phyloP scores from a whole-genome alignment of 2,329 filamentous ascomycete species.

The Xylaria sp. region DNA sequence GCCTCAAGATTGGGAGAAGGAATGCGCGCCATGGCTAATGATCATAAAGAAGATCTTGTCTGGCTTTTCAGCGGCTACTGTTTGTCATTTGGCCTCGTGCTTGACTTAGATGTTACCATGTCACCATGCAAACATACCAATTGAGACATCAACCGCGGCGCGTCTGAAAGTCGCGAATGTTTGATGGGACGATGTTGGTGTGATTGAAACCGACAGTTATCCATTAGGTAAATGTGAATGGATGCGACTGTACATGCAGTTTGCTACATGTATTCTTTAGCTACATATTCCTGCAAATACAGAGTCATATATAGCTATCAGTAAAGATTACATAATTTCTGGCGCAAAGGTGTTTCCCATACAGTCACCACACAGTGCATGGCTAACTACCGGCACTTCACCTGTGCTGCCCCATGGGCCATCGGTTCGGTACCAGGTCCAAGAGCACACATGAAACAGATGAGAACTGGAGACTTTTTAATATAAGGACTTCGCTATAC shows the following conservation, averaged over 20 bases:
- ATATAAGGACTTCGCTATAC: too few relatives aligned
- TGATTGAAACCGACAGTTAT: background rate
- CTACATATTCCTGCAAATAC: too few relatives aligned
- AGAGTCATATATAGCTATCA: too few relatives aligned
- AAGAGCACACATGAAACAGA: too few relatives aligned
- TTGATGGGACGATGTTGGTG: slow-evolving; percentile 15
- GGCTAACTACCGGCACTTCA: too few relatives aligned
- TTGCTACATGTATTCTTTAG: background rate
- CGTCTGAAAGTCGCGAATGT: background rate
- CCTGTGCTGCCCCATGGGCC: too few relatives aligned
- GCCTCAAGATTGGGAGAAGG: slow-evolving; percentile 9
- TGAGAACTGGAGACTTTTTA: too few relatives aligned
- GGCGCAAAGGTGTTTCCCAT: too few relatives aligned
- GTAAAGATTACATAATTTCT: too few relatives aligned
- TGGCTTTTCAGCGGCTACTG: background rate
- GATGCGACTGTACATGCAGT: background rate
- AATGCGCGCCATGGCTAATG: slow-evolving; percentile 8
- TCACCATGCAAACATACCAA: background rate
- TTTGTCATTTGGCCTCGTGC: background rate
- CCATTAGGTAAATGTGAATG: too few relatives aligned
- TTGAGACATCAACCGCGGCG: slow-evolving; percentile 12
- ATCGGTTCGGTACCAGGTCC: too few relatives aligned
- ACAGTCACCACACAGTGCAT: too few relatives aligned
- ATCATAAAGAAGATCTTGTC: background rate
- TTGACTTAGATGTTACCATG: background rate